These are phyloP conservation scores for Aspergillus tubingensis DNA, from an alignment of 2,329 filamentous ascomycete species.

Conservation along the genomic window DNA sequence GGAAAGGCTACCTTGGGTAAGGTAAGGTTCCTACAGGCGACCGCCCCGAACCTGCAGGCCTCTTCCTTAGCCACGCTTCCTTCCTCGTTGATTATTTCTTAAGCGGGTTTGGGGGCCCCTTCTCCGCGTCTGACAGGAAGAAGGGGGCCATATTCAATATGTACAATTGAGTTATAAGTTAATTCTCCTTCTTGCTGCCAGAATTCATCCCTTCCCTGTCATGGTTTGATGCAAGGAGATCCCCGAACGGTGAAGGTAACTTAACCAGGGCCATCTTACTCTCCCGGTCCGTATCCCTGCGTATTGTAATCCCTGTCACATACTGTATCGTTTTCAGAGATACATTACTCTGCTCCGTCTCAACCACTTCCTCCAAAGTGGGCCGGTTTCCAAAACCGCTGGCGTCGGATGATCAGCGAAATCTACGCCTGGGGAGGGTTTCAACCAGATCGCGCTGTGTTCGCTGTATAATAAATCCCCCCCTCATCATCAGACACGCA, in stretches of 20 bases:
- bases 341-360: background rate
- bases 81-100: no score
- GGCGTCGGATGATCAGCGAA: constrained; percentile 29
- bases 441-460: constrained; percentile 16
- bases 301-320: background rate
- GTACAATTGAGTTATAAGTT: background rate
- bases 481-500: background rate
- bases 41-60: background rate
- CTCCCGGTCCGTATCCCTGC: background rate
- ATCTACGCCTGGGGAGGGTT: constrained; percentile 20
- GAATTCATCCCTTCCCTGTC: background rate
- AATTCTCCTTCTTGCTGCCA: background rate
- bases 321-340: background rate
- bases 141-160: background rate
- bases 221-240: constrained; percentile 1
- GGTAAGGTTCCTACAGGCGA: background rate
- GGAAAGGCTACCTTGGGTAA: background rate
- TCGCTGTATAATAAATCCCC: background rate
- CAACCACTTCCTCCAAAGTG: constrained; percentile 11
- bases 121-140: background rate
- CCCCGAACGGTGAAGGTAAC: background rate
- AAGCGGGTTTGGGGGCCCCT: no score
- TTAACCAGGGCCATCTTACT: background rate
- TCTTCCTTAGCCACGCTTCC: background rate
- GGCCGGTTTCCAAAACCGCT: constrained; percentile 18